Percentiles rank a stretch among this genome's conserved stretches.
Conservation (phyloP, 2,329 filamentous ascomycete species). For the Aspergillus fischeri region DNA sequence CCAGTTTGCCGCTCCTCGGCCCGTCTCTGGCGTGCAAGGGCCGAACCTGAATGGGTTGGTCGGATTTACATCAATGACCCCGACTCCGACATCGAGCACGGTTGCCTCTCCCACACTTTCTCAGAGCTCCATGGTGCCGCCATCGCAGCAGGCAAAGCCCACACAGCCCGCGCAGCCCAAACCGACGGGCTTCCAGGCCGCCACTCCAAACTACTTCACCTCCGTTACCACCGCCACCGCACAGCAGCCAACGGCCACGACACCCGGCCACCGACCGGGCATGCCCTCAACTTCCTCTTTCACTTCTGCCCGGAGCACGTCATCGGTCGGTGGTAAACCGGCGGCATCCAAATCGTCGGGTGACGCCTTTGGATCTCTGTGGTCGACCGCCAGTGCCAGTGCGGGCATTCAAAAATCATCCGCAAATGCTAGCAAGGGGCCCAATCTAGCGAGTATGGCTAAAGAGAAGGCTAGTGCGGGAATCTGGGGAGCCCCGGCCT, state of each 20-base stretch:
- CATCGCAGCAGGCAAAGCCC: slow-evolving; percentile 35
- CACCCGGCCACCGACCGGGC: slow-evolving; percentile 30
- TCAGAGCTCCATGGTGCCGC: slow-evolving; percentile 36
- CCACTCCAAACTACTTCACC: slow-evolving; percentile 91
- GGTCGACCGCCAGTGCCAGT: slow-evolving; percentile 65
- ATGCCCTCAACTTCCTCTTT: slow-evolving; percentile 34
- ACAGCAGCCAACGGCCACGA: slow-evolving; percentile 25
- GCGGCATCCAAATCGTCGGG: slow-evolving; percentile 49
- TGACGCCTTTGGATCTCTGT: slow-evolving; percentile 87
- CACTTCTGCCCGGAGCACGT: slow-evolving; percentile 35
- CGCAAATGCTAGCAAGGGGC: slow-evolving; percentile 59
- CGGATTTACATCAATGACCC: slow-evolving; percentile 75
- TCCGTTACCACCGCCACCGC: slow-evolving; percentile 55
- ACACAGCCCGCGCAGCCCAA: slow-evolving; percentile 46
- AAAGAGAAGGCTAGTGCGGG: slow-evolving; percentile 95
- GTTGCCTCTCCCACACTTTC: slow-evolving; percentile 57
- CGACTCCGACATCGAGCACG: slow-evolving; percentile 54
- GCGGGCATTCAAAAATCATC: slow-evolving; percentile 69
- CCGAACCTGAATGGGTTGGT: slow-evolving; percentile 76
- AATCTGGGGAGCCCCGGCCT: slow-evolving; percentile 78
- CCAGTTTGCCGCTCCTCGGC: slow-evolving; percentile 77
- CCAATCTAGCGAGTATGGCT: slow-evolving; percentile 89
- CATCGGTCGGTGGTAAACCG: slow-evolving; percentile 48
- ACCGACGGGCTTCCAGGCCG: slow-evolving; percentile 65
- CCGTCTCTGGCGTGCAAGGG: slow-evolving; percentile 76